Evolutionary conservation across 768 basidiomycete genomes (phyloP).

Genomic region (Guyanaporus albipodus): DNA sequence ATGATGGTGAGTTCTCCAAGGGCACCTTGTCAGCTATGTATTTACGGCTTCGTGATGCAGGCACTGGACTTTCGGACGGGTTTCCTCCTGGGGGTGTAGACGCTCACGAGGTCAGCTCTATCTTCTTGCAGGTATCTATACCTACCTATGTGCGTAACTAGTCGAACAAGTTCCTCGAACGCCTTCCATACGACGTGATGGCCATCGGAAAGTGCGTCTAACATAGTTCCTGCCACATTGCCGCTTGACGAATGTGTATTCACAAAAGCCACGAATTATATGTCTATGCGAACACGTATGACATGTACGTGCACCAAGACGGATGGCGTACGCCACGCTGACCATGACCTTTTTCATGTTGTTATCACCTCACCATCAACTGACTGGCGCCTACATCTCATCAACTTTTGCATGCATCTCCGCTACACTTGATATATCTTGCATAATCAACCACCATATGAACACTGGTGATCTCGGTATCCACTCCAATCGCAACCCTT

Average conservation of each 20-base stretch:
- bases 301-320: constrained; percentile 45
- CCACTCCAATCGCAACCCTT: neutral
- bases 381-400: neutral
- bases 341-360: neutral
- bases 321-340: neutral
- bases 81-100: constrained; percentile 67
- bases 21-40: neutral
- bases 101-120: constrained; percentile 57
- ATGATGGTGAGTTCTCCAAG: constrained; percentile 46
- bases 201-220: constrained; percentile 77
- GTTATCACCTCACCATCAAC: neutral
- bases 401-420: neutral
- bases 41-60: constrained; percentile 31
- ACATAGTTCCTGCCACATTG: neutral
- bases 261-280: constrained; percentile 74
- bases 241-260: neutral
- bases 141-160: constrained; percentile 23
- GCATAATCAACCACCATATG: neutral
- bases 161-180: constrained; percentile 71
- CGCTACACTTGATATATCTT: neutral
- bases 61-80: constrained; percentile 76
- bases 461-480: constrained; percentile 8
- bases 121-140: neutral
- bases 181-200: constrained; percentile 78
- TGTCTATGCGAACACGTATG: constrained; percentile 58